Percentiles rank a stretch among this genome's conserved stretches.
Evolutionary conservation across 2,329 filamentous ascomycete genomes (phyloP).

Genomic region (Paracoccidioides lutzii): DNA sequence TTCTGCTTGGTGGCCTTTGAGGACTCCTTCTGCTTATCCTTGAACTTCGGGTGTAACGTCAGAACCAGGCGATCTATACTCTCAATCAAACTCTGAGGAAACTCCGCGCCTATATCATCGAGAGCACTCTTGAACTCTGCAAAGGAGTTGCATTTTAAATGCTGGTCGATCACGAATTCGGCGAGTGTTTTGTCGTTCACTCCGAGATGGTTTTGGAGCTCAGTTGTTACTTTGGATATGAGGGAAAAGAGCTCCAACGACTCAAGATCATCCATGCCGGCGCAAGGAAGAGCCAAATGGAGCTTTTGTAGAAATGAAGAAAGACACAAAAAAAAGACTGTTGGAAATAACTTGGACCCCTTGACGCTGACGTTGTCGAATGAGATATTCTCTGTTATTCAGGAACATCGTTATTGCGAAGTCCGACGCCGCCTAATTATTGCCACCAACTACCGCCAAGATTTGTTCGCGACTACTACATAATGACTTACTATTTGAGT

Average conservation of each 20-base stretch:
- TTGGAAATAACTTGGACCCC: neutral
- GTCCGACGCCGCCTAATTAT: neutral
- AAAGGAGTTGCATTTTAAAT: constrained; percentile 58
- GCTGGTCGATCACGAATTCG: constrained; percentile 89
- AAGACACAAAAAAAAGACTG: neutral
- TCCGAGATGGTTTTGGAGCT: constrained; percentile 86
- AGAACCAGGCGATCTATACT: constrained; percentile 80
- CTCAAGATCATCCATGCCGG: constrained; percentile 72
- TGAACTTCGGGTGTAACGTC: constrained; percentile 85
- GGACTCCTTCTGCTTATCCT: constrained; percentile 34
- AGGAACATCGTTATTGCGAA: constrained; percentile 27
- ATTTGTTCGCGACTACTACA: no score
- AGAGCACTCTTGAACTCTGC: constrained; percentile 65
- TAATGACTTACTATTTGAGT: no score
- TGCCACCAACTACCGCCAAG: neutral
- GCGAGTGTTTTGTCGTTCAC: constrained; percentile 89
- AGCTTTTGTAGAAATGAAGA: neutral
- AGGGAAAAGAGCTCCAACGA: constrained; percentile 87
- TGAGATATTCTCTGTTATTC: neutral
- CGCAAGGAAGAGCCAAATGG: neutral
- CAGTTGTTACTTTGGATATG: constrained; percentile 85
- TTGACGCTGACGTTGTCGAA: neutral
- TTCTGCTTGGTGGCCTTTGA: constrained; percentile 26
- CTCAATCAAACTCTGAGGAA: constrained; percentile 74
- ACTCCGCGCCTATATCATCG: constrained; percentile 64